Base-by-base conservation (phyloP, 2,329 filamentous ascomycete genomes). In the Monilinia fructigena region DNA sequence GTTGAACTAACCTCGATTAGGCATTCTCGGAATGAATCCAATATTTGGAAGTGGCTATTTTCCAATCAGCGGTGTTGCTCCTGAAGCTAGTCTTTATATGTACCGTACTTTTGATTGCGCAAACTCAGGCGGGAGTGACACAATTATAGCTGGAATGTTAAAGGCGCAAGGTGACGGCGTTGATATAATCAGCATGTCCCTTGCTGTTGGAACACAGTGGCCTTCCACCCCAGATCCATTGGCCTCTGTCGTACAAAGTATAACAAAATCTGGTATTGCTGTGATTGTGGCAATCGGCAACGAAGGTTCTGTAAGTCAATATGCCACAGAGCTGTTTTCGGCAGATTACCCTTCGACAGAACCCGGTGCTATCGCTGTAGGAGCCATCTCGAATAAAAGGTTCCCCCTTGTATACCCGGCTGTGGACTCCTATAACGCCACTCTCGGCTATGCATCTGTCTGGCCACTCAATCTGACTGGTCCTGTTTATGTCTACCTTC, bases 161-260 rank as follows among this genome's bases (percentile, higher is more conserved):
- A 66, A 68, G 65, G 73, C 72, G n/a, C 52, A 61, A 20, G 59
- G 67, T 6, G 70, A 72, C 62, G 69, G 69, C 16, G 70, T 70
- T 31, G 69, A 74, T 52, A 50, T 74, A 38, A 66, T 74, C 47
- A 72, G 70, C 48, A 72, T 73, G 70, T 73, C 72, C 11, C 52
- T 74, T 3, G 68, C 70, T 10, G 20, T 67, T 55, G 66, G 65
- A 12, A 62, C 61, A 31, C 38, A 67, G 56, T 50, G 10, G 3
- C 48, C 56, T 40, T 67, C 60, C 3, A 61, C 20, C 8, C 14
- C 53, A 23, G 68, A 71, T 55, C 69, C 70, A 26, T 52, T 68
- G 14, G 58, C 58, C n/a, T 23, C 35, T 20, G 53, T 65, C 6
- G 50, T 59, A 28, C 48, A 68, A n/a, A 67, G 60, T 26, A 40